Base-by-base conservation (phyloP, 441 rosid species). In the Capsella rubella region DNA sequence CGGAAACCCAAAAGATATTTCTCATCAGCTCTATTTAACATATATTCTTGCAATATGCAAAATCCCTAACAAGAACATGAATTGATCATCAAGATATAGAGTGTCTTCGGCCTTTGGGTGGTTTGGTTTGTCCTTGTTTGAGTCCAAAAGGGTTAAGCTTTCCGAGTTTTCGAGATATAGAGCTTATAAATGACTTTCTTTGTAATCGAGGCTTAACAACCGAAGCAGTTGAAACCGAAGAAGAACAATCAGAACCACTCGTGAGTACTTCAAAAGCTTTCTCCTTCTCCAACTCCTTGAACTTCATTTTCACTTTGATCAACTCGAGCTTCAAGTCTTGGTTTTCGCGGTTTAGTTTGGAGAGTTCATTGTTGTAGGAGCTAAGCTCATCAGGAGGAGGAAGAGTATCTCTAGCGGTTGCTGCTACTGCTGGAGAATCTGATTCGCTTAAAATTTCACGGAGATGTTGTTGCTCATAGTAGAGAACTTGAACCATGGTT, bases 301-400 rank as follows among this genome's bases (percentile, higher is more conserved):
- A 8, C 77, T 75, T 87, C 96, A 87, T 87, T 76, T 94, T 91
- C 91, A 94, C 76, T 71, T 87, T 89, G 62, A 84, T 74, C 42
- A 94, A 74, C 83, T 94, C 95, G 28, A 90, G 61, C 80, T 90
- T 91, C 81, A 94, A 80, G 81, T 89, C 91, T 62, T 89, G 82
- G 16, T 94, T 94, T 79, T 90, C 95, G 13, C 87, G 81, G 71
- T 72, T 81, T 34, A 94, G 79, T 54, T 52, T 64, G 15, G 92
- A 77, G 53, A 89, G 77, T 72, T 93, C 90, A 28, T 85, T 86
- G 18, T 53, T 69, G 59, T 62, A 54, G 10, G 68, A 8, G 18
- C 9, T 39, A 31, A 50, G 16, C 11, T 43, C 53, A 3, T 43
- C 53, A 3, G 84, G 71, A 63, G 10, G 13, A 73, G 89, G 82